Percentiles rank a stretch among this genome's conserved stretches.
These are phyloP conservation scores for Chaetomium sp. DNA, from an alignment of 2,329 filamentous ascomycete species.

Conservation along the genomic window DNA sequence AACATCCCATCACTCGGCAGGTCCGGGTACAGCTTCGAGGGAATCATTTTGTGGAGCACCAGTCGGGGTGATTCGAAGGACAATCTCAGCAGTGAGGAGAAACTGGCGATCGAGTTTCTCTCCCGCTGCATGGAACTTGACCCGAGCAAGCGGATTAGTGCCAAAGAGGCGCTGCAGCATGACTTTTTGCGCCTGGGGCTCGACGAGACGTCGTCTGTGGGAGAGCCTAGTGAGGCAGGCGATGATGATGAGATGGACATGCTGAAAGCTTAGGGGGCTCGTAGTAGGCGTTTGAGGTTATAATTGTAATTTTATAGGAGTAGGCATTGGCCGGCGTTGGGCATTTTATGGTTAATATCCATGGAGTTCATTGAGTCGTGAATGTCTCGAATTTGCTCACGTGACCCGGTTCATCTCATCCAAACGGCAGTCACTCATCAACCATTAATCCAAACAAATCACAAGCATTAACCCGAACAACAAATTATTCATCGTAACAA, in stretches of 20 bases:
- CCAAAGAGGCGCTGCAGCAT: slow-evolving; percentile 65
- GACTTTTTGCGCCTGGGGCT: slow-evolving; percentile 53
- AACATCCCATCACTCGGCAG: slow-evolving; percentile 86
- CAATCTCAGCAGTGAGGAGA: slow-evolving; percentile 58
- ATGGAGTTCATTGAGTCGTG: background rate
- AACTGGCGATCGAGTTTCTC: slow-evolving; percentile 66
- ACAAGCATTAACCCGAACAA: too few species aligned
- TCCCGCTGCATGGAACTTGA: slow-evolving; percentile 69
- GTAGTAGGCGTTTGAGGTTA: slow-evolving; percentile 9
- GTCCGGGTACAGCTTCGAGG: slow-evolving; percentile 79
- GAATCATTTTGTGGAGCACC: slow-evolving; percentile 93
- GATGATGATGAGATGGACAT: slow-evolving; percentile 53
- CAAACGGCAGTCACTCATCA: too few species aligned
- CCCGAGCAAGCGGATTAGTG: slow-evolving; percentile 65
- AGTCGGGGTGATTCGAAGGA: slow-evolving; percentile 53
- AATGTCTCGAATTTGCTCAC: background rate
- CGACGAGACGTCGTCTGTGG: slow-evolving; percentile 15
- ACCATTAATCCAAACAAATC: too few species aligned
- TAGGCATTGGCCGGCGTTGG: background rate
- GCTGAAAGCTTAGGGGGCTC: slow-evolving; percentile 28
- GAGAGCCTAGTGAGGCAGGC: slow-evolving; percentile 25
- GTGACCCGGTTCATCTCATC: background rate
- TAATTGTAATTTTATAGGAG: background rate
- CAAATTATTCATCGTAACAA: too few species aligned
- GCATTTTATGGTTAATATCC: slow-evolving; percentile 6